Evolutionary conservation across 495 filamentous ascomycete genomes (phyloP).

Genomic region (Rusavskia elegans): DNA sequence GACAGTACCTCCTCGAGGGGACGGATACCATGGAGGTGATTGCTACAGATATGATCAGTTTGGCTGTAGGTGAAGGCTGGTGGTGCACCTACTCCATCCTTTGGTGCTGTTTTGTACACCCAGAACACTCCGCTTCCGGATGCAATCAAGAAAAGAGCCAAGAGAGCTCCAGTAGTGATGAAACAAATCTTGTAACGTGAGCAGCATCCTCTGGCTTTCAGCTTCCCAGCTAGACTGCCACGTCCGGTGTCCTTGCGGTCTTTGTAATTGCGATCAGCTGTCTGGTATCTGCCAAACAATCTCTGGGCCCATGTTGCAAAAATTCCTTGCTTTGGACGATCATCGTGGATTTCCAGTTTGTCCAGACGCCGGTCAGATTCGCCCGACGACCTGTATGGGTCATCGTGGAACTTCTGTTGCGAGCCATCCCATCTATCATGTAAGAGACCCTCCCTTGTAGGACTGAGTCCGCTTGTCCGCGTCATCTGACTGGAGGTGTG

Average conservation of each 20-base stretch:
- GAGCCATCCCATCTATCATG: neutral
- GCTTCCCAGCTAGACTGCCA: neutral
- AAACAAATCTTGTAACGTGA: conserved; percentile 5
- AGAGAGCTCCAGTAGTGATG: conserved; percentile 3
- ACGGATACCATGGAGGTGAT: conserved; percentile 71
- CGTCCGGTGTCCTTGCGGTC: neutral
- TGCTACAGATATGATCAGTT: conserved; percentile 8
- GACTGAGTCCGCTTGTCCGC: conserved; percentile 1
- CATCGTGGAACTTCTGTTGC: conserved; percentile 25
- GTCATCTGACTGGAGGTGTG: conserved; percentile 1
- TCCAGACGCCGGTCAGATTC: conserved; percentile 4
- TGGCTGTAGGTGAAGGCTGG: neutral
- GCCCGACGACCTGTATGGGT: conserved; percentile 1
- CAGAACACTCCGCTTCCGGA: neutral
- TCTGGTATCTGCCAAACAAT: neutral
- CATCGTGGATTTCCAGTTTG: conserved; percentile 2
- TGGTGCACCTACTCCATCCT: conserved; percentile 7
- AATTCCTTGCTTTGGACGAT: neutral
- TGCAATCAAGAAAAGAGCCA: conserved; percentile 2
- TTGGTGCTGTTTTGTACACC: conserved; percentile 1
- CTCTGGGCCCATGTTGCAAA: neutral
- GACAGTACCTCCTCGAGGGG: conserved; percentile 65
- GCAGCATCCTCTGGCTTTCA: conserved; percentile 4
- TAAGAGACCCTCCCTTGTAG: conserved; percentile 9
- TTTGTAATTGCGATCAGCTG: neutral